Percentiles rank a stretch among this genome's conserved stretches.
Conservation (phyloP, 148 eudicot genomes). For the Fagopyrum tataricum region DNA sequence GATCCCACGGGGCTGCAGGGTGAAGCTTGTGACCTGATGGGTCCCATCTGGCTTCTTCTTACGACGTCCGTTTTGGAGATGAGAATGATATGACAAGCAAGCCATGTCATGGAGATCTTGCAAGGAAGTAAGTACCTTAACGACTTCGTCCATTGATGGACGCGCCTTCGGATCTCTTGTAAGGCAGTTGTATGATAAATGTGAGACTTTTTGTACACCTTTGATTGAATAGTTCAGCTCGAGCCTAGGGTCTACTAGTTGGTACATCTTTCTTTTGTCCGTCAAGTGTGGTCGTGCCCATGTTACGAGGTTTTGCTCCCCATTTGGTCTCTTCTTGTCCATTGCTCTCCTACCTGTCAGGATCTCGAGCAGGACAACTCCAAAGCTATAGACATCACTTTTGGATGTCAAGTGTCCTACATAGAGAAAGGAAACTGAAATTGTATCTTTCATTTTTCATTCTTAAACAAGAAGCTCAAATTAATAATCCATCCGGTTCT, state of each 20-base stretch:
- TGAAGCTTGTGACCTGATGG: conserved; percentile 30
- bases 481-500: too few species aligned
- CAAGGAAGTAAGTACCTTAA: conserved; percentile 58
- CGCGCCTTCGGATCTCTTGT: conserved; percentile 78
- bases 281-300: conserved; percentile 84
- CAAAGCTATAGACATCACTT: conserved; percentile 94
- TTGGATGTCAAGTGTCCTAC: conserved; percentile 91
- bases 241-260: conserved; percentile 78
- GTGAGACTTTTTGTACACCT: conserved; percentile 80
- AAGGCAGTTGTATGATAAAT: conserved; percentile 64
- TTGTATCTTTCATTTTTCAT: background rate
- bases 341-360: conserved; percentile 82
- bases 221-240: conserved; percentile 83
- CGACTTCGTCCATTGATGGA: conserved; percentile 83
- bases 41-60: conserved; percentile 55
- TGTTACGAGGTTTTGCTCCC: conserved; percentile 82
- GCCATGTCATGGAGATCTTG: conserved; percentile 82
- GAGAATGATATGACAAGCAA: conserved; percentile 54
- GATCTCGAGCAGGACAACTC: conserved; percentile 88
- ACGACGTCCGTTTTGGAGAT: conserved; percentile 59
- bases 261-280: conserved; percentile 69
- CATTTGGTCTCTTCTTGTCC: conserved; percentile 93
- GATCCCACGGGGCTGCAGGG: conserved; percentile 36
- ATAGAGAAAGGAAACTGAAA: conserved; percentile 13
- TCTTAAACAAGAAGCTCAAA: background rate